Evolutionary conservation across 2,329 filamentous ascomycete species (phyloP).

Genomic region (Rugonectria rugulosa): DNA sequence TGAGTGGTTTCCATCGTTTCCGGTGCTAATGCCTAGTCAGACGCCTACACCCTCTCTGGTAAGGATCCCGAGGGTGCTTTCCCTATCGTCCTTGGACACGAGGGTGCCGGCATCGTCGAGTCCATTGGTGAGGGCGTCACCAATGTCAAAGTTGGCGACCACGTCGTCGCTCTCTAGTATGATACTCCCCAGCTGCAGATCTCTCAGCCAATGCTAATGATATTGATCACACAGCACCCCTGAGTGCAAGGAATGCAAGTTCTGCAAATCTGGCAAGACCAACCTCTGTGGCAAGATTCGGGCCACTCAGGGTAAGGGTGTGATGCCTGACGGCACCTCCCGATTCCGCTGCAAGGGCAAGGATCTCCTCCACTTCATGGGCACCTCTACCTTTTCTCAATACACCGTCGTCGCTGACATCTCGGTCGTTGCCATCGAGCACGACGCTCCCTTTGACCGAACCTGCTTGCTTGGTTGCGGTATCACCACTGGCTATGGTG

Average conservation of each 20-base stretch:
- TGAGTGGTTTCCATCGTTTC: constrained; percentile 2
- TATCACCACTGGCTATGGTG: constrained; percentile 98
- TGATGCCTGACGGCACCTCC: constrained; percentile 96
- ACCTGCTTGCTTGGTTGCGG: constrained; percentile 96
- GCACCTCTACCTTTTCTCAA: constrained; percentile 97
- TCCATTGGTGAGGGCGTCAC: constrained; percentile 95
- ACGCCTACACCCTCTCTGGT: constrained; percentile 93
- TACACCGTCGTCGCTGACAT: constrained; percentile 99
- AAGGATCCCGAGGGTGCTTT: constrained; percentile 98
- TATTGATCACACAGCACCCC: constrained; percentile 71
- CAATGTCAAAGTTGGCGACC: constrained; percentile 91
- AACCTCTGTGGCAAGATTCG: constrained; percentile 99
- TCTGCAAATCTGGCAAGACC: constrained; percentile 99
- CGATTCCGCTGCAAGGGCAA: constrained; percentile 96
- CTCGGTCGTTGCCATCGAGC: constrained; percentile 92
- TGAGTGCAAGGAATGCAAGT: constrained; percentile 98
- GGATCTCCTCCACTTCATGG: constrained; percentile 98
- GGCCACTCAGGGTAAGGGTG: constrained; percentile 91
- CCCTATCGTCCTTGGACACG: constrained; percentile 87
- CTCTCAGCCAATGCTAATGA: constrained; percentile 12
- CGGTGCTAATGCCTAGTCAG: constrained; percentile 49
- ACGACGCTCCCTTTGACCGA: constrained; percentile 91
- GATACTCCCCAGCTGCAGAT: constrained; percentile 38
- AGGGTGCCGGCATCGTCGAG: constrained; percentile 91
- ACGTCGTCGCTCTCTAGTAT: constrained; percentile 88